Conservation (phyloP, 2,329 filamentous ascomycete genomes). For the Penicillium sp. region DNA sequence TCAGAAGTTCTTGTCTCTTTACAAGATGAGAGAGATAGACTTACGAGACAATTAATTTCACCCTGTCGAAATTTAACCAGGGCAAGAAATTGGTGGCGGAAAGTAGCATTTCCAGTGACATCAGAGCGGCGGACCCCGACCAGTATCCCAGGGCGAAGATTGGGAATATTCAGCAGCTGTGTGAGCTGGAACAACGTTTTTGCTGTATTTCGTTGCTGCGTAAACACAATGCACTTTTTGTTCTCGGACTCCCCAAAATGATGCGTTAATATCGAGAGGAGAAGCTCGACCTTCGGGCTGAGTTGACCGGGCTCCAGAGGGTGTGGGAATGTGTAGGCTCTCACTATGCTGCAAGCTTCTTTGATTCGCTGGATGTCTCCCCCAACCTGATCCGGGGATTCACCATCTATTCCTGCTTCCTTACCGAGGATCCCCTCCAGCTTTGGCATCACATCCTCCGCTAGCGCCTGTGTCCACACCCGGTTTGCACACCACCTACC, state of each 20-base stretch:
- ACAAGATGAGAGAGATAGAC: neutral
- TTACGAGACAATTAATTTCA: conserved; percentile 15
- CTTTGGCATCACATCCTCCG: conserved; percentile 60
- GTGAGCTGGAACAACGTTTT: conserved; percentile 69
- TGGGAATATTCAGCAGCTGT: conserved; percentile 53
- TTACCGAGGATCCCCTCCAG: conserved; percentile 52
- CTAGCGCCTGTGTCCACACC: conserved; percentile 70
- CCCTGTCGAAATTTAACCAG: conserved; percentile 62
- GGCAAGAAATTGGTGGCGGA: conserved; percentile 70
- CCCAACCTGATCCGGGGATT: conserved; percentile 46
- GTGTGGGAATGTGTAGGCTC: conserved; percentile 49
- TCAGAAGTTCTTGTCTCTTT: neutral
- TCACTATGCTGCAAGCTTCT: conserved; percentile 57
- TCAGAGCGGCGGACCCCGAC: conserved; percentile 58
- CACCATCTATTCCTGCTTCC: conserved; percentile 3
- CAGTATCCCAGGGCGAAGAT: conserved; percentile 62
- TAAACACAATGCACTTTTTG: conserved; percentile 81
- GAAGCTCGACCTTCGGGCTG: conserved; percentile 68
- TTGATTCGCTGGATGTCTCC: conserved; percentile 56
- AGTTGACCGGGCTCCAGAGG: conserved; percentile 46
- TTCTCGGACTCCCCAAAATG: conserved; percentile 60
- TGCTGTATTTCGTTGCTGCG: conserved; percentile 74
- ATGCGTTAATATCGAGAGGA: conserved; percentile 59
- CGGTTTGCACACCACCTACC: conserved; percentile 83
- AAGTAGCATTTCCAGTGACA: conserved; percentile 60